A percentile compares a stretch with the other conserved stretches of the same genome.
Evolutionary conservation across 1,139 yeast species (phyloP).

Genomic region (Protomyces lactucae-debilis): DNA sequence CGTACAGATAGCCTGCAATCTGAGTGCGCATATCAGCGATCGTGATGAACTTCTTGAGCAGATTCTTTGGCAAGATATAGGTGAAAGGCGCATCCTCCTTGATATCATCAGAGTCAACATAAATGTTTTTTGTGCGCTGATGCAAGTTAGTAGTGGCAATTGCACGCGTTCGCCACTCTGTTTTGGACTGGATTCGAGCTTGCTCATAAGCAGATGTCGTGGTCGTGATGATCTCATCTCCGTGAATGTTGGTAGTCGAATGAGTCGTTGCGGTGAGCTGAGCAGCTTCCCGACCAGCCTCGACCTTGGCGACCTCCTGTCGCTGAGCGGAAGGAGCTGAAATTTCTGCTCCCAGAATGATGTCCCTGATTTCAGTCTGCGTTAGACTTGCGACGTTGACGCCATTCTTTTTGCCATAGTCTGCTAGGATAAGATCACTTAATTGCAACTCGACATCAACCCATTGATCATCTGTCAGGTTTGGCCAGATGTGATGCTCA

Average conservation of each 20-base stretch:
- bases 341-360: slow-evolving; percentile 90
- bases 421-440: slow-evolving; percentile 79
- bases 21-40: slow-evolving; percentile 78
- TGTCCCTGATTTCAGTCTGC: slow-evolving; percentile 87
- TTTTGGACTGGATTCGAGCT: slow-evolving; percentile 71
- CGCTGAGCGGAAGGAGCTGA: slow-evolving; percentile 82
- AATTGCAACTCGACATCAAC: slow-evolving; percentile 77
- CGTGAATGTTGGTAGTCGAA: slow-evolving; percentile 84
- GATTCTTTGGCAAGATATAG: slow-evolving; percentile 74
- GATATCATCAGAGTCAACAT: slow-evolving; percentile 57
- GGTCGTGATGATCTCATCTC: slow-evolving; percentile 91
- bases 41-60: slow-evolving; percentile 70
- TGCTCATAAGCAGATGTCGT: slow-evolving; percentile 89
- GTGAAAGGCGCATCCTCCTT: slow-evolving; percentile 56
- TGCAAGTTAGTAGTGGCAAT: slow-evolving; percentile 70
- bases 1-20: slow-evolving; percentile 76
- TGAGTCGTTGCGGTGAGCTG: slow-evolving; percentile 75
- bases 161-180: slow-evolving; percentile 90
- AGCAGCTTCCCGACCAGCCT: slow-evolving; percentile 46
- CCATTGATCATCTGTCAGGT: slow-evolving; percentile 86
- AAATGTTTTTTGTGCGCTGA: slow-evolving; percentile 70
- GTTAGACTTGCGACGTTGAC: slow-evolving; percentile 84
- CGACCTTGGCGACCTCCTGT: slow-evolving; percentile 75
- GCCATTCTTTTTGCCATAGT: slow-evolving; percentile 78
- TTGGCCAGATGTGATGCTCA: slow-evolving; percentile 90